Conservation (phyloP, 2,329 filamentous ascomycete genomes). For the Simplicillium sp. region DNA sequence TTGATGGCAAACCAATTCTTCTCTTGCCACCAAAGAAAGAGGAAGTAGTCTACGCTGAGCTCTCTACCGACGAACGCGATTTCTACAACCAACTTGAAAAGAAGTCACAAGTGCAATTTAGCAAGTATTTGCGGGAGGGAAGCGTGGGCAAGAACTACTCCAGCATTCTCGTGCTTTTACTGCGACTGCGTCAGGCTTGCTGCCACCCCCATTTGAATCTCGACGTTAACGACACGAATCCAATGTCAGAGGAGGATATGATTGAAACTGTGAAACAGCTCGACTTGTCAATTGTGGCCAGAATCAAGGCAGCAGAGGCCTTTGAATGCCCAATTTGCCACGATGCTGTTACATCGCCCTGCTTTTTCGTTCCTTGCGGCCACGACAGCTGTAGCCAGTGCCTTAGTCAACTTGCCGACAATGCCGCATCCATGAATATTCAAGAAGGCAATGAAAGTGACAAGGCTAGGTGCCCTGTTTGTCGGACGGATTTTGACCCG, state of each 20-base stretch:
- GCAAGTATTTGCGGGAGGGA: slow-evolving; percentile 61
- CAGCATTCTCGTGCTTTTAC: slow-evolving; percentile 68
- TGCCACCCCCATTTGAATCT: slow-evolving; percentile 22
- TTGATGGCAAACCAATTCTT: slow-evolving; percentile 75
- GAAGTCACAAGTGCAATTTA: slow-evolving; percentile 61
- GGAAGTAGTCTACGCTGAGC: slow-evolving; percentile 64
- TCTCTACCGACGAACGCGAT: slow-evolving; percentile 62
- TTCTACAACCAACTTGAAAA: slow-evolving; percentile 70
- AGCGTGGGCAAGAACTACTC: slow-evolving; percentile 64
- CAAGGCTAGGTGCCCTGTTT: slow-evolving; percentile 63
- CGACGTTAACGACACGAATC: slow-evolving; percentile 25
- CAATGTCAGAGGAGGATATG: slow-evolving; percentile 38
- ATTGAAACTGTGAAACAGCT: slow-evolving; percentile 54
- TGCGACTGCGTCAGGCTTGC: slow-evolving; percentile 71
- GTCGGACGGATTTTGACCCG: slow-evolving; percentile 57
- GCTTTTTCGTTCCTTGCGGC: slow-evolving; percentile 74
- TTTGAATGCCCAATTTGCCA: slow-evolving; percentile 81
- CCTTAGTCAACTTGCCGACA: slow-evolving; percentile 59
- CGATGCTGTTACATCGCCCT: slow-evolving; percentile 64
- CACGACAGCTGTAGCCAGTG: slow-evolving; percentile 74
- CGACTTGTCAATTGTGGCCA: slow-evolving; percentile 48
- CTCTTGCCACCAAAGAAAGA: slow-evolving; percentile 68
- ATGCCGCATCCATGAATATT: slow-evolving; percentile 40
- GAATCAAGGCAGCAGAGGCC: slow-evolving; percentile 47
- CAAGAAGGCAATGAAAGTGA: slow-evolving; percentile 49